These are phyloP conservation scores for Lactarius vividus DNA, from an alignment of 768 basidiomycete species.

Conservation along the genomic window DNA sequence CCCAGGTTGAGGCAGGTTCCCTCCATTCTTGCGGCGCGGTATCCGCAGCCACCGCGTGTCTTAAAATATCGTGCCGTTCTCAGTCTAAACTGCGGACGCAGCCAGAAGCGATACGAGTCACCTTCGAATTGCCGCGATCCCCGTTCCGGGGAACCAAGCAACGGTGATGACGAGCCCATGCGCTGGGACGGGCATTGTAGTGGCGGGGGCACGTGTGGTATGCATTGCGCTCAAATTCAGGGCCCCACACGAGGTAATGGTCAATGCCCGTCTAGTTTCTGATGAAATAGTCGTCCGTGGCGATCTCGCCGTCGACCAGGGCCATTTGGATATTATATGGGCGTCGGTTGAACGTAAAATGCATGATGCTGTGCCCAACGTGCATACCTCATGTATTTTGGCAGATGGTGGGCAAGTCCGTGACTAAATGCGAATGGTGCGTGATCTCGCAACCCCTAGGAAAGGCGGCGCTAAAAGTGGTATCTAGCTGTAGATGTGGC, in stretches of 20 bases:
- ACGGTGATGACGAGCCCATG: neutral
- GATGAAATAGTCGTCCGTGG: neutral
- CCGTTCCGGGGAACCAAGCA: neutral
- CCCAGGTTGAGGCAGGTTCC: neutral
- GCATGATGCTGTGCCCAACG: neutral
- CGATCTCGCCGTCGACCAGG: neutral
- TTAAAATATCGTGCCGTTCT: neutral
- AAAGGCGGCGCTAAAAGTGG: neutral
- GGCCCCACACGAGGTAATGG: neutral
- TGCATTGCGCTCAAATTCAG: neutral
- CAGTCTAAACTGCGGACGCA: neutral
- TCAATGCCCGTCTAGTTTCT: neutral
- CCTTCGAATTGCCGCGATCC: neutral
- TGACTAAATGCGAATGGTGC: neutral
- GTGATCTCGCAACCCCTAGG: neutral
- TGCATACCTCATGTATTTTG: neutral
- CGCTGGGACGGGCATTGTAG: neutral
- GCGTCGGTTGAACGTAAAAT: neutral
- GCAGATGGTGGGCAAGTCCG: neutral
- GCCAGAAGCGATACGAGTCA: neutral
- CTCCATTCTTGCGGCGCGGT: neutral
- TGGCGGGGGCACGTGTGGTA: neutral
- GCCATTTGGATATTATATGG: neutral
- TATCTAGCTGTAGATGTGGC: neutral
- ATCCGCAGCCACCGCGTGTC: neutral